Evolutionary conservation across 2,329 filamentous ascomycete genomes (phyloP), one percentile per base, ranked within the genome.

Genomic region (Trichoderma endophyticum): DNA sequence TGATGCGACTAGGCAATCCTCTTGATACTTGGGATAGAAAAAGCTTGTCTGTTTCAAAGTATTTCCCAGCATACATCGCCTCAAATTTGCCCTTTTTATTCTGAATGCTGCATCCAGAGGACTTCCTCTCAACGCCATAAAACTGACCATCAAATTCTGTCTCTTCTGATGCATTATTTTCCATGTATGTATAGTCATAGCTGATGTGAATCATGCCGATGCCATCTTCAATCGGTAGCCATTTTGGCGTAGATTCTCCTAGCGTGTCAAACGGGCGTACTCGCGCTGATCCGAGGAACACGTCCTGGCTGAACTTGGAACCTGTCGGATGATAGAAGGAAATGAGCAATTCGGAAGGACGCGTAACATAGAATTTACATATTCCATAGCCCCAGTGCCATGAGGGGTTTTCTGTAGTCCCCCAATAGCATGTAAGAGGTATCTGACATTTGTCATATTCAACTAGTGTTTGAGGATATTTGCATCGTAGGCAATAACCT

Each of bases 1-100:
- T 96, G 85, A 97, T 97, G 85, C 97, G 94, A 21, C 7, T 11
- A 21, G 56, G 56, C 9, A 60, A 34, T n/a, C 3, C 56, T 0
- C 15, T 21, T 21, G 56, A 32, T 12, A 12, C 18, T 21, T 60
- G 26, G 3, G 18, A 60, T 14, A 14, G 56, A 34, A 6, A 34
- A 32, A 0, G 28, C 11, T 12, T 8, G 11, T 60, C 56, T 12
- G 28, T n/a, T 32, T n/a, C 8, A 34, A 60, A 32, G 0, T 1
- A 0, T 34, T 32, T 32, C 1, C 4, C 28, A 21, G 28, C 14
- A 32, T 60, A 32, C 28, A 32, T 60, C 34, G 8, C 56, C 26
- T 34, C 9, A 6, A n/a, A n/a, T 21, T 61, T 34, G 6, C 30
- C 30, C 18, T 36, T 36, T 34, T 1, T 61, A n/a, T 34, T 24